Conservation (phyloP, 2,329 filamentous ascomycete species). For the Cyphellophora attinorum region DNA sequence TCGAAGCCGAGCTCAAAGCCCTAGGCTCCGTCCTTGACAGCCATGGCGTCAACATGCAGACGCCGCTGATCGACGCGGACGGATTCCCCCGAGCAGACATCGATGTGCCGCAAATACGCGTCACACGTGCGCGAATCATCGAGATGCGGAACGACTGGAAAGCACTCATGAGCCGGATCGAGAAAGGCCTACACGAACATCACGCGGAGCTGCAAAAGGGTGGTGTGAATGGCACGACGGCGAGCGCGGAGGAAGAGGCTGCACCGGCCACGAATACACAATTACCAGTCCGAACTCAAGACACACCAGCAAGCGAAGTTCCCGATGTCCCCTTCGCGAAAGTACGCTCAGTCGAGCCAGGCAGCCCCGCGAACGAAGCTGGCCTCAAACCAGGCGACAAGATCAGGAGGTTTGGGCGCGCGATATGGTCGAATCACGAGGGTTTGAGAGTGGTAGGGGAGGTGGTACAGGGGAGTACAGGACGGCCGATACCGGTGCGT, state of each 20-base stretch:
- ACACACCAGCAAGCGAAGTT: slow-evolving; percentile 18
- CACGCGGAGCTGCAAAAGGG: slow-evolving; percentile 59
- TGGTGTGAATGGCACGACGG: slow-evolving; percentile 16
- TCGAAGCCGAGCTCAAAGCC: slow-evolving; percentile 80
- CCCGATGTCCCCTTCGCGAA: slow-evolving; percentile 66
- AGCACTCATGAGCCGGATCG: slow-evolving; percentile 71
- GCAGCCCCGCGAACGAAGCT: slow-evolving; percentile 73
- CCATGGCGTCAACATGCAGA: slow-evolving; percentile 88
- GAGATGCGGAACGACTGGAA: slow-evolving; percentile 89
- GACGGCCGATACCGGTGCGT: slow-evolving; percentile 45
- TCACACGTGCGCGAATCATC: slow-evolving; percentile 85
- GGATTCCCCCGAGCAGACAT: slow-evolving; percentile 90
- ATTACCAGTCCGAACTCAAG: slow-evolving; percentile 8
- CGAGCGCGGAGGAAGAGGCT: slow-evolving; percentile 1
- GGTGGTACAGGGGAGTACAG: slow-evolving; percentile 74
- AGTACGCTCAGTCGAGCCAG: slow-evolving; percentile 70
- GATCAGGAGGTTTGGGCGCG: slow-evolving; percentile 75
- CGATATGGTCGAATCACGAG: slow-evolving; percentile 78
- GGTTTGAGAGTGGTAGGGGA: slow-evolving; percentile 77
- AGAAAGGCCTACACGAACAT: slow-evolving; percentile 77
- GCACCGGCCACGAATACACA: slow-evolving; percentile 10
- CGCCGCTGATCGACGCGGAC: slow-evolving; percentile 73
- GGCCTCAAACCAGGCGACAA: slow-evolving; percentile 72
- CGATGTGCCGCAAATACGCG: slow-evolving; percentile 90
- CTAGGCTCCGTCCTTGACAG: slow-evolving; percentile 67